Conservation (phyloP, 2,329 filamentous ascomycete genomes). For the Penicillium sp. region DNA sequence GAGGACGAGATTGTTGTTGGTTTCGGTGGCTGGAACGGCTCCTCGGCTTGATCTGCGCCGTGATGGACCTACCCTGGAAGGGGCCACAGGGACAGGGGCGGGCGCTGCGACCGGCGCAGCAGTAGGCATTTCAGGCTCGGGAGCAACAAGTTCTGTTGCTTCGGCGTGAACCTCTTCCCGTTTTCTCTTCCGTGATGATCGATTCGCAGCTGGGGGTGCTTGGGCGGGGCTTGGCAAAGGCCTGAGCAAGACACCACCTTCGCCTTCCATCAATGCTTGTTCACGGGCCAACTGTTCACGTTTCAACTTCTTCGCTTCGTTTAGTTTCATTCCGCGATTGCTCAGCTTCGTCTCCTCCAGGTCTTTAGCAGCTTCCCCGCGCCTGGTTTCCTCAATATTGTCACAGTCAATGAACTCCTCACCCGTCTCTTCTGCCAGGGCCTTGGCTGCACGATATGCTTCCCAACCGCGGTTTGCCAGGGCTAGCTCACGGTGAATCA, state of each 20-base stretch:
- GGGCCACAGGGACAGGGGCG: not conserved
- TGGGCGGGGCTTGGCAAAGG: slow-evolving; percentile 14
- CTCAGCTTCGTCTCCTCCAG: slow-evolving; percentile 51
- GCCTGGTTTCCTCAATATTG: slow-evolving; percentile 40
- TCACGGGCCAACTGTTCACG: slow-evolving; percentile 51
- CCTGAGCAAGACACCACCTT: slow-evolving; percentile 2
- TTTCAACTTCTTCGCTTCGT: slow-evolving; percentile 61
- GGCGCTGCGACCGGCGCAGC: slow-evolving; percentile 1
- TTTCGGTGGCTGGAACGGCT: slow-evolving; percentile 37
- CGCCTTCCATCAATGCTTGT: slow-evolving; percentile 11
- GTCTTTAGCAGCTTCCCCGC: slow-evolving; percentile 41
- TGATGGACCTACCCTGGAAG: slow-evolving; percentile 20
- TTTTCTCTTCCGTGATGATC: slow-evolving; percentile 52
- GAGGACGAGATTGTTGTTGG: slow-evolving; percentile 31
- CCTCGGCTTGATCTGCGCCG: slow-evolving; percentile 41
- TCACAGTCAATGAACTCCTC: slow-evolving; percentile 58
- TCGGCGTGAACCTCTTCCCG: slow-evolving; percentile 47
- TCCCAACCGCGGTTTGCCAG: slow-evolving; percentile 55
- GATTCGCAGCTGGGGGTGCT: slow-evolving; percentile 19
- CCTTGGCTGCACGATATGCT: slow-evolving; percentile 50
- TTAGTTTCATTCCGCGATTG: slow-evolving; percentile 59
- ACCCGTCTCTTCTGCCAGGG: slow-evolving; percentile 50
- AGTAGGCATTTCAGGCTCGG: not conserved
- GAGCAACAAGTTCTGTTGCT: slow-evolving; percentile 1
- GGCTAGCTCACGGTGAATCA: slow-evolving; percentile 64